Evolutionary conservation across 2,329 filamentous ascomycete species (phyloP).

Genomic region (Mollisiaceae sp.): DNA sequence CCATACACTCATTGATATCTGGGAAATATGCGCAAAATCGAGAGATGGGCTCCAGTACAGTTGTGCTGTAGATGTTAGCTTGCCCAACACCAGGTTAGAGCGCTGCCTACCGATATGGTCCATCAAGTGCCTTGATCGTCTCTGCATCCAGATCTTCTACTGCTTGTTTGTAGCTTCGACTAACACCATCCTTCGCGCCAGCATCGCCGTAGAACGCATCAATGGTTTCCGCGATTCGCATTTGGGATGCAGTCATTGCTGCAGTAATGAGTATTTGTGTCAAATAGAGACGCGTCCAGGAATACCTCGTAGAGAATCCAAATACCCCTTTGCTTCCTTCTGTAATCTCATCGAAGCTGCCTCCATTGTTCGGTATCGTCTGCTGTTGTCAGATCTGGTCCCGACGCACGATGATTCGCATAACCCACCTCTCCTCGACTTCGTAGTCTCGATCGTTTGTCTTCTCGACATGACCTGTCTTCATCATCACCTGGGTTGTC

Average conservation of each 20-base stretch:
- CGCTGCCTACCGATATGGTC: conserved; percentile 77
- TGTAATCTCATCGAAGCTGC: conserved; percentile 89
- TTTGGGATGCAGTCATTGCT: conserved; percentile 99
- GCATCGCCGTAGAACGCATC: conserved; percentile 98
- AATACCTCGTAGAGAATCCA: conserved; percentile 88
- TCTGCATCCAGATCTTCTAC: conserved; percentile 97
- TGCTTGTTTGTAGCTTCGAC: conserved; percentile 95
- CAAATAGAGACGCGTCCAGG: background rate
- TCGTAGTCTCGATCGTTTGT: conserved; percentile 99
- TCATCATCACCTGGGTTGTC: conserved; percentile 99
- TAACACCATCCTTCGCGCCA: conserved; percentile 92
- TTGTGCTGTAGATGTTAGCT: conserved; percentile 62
- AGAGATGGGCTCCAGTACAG: conserved; percentile 93
- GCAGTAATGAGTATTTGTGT: conserved; percentile 24
- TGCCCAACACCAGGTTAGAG: too few relatives aligned
- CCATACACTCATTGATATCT: conserved; percentile 92
- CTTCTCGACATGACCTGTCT: conserved; percentile 98
- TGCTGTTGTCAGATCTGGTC: conserved; percentile 43
- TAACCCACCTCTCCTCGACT: conserved; percentile 81
- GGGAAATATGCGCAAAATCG: conserved; percentile 98
- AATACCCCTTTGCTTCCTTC: conserved; percentile 97
- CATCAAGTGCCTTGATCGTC: conserved; percentile 97
- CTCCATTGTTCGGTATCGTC: conserved; percentile 97
- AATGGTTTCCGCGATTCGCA: conserved; percentile 99
- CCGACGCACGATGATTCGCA: background rate